Evolutionary conservation across 2,329 filamentous ascomycete species (phyloP), one percentile per base, ranked within the genome.

Genomic region (Exophiala mesophila): DNA sequence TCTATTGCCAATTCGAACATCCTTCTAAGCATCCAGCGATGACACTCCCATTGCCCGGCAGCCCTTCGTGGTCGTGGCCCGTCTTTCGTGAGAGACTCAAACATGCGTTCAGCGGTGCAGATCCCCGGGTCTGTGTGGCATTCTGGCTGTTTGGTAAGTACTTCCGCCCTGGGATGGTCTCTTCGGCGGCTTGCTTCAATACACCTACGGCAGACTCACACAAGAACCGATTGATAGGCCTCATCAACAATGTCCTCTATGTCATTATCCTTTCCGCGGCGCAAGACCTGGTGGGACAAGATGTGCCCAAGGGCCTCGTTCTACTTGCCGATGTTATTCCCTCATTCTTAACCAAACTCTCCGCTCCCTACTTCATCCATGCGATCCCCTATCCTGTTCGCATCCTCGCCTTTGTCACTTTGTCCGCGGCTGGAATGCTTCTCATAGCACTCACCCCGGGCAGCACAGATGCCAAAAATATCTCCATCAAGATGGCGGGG

Each of bases 211-310:
- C n/a, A n/a, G n/a, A n/a, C n/a, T n/a, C n/a, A n/a, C n/a, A n/a
- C n/a, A n/a, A n/a, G n/a, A n/a, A n/a, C n/a, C n/a, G n/a, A 30
- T 49, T 28, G 18, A 17, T 58, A 90, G 87, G 87, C 39, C 70
- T 92, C 13, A 92, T 97, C 62, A 97, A 98, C 67, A 97, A 97
- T 69, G 87, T 97, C 55, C 84, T 96, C 67, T 97, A 96, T 66
- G 90, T 97, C 42, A 86, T 97, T 63, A 92, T 97, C 61, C 83
- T 98, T 58, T 94, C 88, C 20, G 86, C 92, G 24, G 92, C 92
- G 3, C 85, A 96, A 57, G 92, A 98, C 59, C 85, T 98, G 49
- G 92, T 97, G 56, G 90, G 90, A 24, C 83, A 86, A 21, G 64
- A 72, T 52, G 74, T 96, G 1, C 92, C 92, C 36, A 97, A 97